Base-by-base conservation (phyloP, 2,329 filamentous ascomycete genomes). In the Alternaria burnsii region DNA sequence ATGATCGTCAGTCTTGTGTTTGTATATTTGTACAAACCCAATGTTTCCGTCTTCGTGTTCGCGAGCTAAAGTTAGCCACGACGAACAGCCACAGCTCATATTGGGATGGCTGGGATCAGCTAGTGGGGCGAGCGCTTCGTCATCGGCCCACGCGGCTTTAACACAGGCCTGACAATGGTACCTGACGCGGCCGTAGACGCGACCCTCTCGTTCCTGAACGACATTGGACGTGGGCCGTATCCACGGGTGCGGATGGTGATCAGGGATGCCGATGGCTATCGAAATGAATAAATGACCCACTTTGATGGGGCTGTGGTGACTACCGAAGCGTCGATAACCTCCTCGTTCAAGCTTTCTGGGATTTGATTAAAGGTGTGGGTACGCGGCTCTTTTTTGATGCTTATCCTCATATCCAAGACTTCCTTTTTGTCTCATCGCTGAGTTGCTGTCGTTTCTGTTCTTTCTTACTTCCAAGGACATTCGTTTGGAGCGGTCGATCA, bases 101-200 rank as follows among this genome's bases (percentile, higher is more conserved):
- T 50, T 50, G 20, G 34, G 34, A 22, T 12, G 20, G 22, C 22
- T 26, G 14, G 46, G 46, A 38, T n/a, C 51, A 38, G 24, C 20
- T 26, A 11, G 55, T 46, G 55, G 41, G 28, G 32, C 41, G 41
- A 46, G 55, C 55, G 55, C 32, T 14, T 57, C 48, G 22, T 58
- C 48, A 54, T 43, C 20, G 36, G 34, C 41, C 41, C 50, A 58
- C 41, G 32, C 55, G 50, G 55, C 55, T 53, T 40, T 43, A 34
- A 34, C 38, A 57, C 55, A 38, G 55, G 14, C 55, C 55, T 26
- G 8, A 11, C 9, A 4, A n/a, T 9, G 46, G 46, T 50, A 38
- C 20, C 34, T 48, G 43, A 20, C 50, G n/a, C 7, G 34, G 40
- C 32, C 28, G 28, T 32, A 26, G 14, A 32, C 30, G 44, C 24